A percentile compares a stretch with the other conserved stretches of the same genome.
Conservation (phyloP, 2,329 filamentous ascomycete species). For the Sarocladiaceae sp. region DNA sequence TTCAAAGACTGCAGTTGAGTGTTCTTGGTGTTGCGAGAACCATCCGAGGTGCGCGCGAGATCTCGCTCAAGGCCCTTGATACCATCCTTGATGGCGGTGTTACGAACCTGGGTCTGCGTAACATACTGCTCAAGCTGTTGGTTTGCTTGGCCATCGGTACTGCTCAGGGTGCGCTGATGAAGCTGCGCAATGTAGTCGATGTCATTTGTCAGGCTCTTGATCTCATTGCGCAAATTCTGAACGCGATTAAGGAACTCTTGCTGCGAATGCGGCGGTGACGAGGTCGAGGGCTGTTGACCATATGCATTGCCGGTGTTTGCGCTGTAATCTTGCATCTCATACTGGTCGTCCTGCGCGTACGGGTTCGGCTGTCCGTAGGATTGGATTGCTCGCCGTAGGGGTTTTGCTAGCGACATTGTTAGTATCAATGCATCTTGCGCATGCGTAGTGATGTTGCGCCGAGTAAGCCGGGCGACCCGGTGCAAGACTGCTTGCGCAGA, state of each 20-base stretch:
- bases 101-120: conserved; percentile 66
- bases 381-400: conserved; percentile 6
- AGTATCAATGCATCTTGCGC: not conserved
- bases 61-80: conserved; percentile 74
- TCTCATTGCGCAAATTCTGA: conserved; percentile 62
- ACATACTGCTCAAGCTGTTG: conserved; percentile 63
- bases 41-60: conserved; percentile 57
- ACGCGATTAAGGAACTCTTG: conserved; percentile 67
- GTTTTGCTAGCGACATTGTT: conserved; percentile 9
- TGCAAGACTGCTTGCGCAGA: not conserved
- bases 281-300: conserved; percentile 28
- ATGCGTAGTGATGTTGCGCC: conserved; percentile 2
- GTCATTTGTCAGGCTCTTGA: conserved; percentile 61
- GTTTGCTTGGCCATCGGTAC: conserved; percentile 53
- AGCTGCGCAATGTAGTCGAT: conserved; percentile 64
- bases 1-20: conserved; percentile 67
- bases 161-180: conserved; percentile 68
- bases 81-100: conserved; percentile 72
- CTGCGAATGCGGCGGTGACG: conserved; percentile 34
- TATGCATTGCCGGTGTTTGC: conserved; percentile 19
- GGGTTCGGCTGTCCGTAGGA: conserved; percentile 20
- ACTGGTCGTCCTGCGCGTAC: conserved; percentile 35
- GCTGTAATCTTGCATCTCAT: conserved; percentile 53
- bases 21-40: conserved; percentile 61
- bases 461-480: not conserved